These are phyloP conservation scores for Teunomyces pallodes DNA, from an alignment of 805 yeast genomes.

Conservation along the genomic window DNA sequence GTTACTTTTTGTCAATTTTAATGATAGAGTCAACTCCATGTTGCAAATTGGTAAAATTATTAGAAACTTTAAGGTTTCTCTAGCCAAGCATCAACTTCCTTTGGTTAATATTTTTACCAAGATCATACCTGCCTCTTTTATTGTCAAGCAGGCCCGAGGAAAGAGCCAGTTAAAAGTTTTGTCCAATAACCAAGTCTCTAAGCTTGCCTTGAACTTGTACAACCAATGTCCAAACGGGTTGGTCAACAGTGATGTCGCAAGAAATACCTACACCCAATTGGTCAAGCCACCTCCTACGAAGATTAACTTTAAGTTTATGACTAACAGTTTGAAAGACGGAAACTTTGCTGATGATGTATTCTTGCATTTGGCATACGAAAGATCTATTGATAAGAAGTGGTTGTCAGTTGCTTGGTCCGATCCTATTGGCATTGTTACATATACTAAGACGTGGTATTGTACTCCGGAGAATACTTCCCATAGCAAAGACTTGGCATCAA, in stretches of 20 bases:
- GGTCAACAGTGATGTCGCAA: slow-evolving; percentile 11
- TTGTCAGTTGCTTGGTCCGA: slow-evolving; percentile 87
- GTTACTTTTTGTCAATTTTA: slow-evolving; percentile 48
- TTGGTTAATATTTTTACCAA: slow-evolving; percentile 38
- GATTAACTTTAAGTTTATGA: slow-evolving; percentile 35
- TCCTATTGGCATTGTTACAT: slow-evolving; percentile 65
- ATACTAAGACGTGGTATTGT: slow-evolving; percentile 64
- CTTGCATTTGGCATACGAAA: slow-evolving; percentile 80
- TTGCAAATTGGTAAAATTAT: slow-evolving; percentile 47
- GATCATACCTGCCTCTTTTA: slow-evolving; percentile 28
- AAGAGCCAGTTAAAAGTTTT: slow-evolving; percentile 21
- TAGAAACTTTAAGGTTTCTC: slow-evolving; percentile 41
- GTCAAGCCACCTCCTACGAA: slow-evolving; percentile 37
- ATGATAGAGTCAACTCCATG: slow-evolving; percentile 41
- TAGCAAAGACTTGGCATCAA: slow-evolving; percentile 33
- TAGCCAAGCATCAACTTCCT: slow-evolving; percentile 39
- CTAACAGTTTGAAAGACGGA: slow-evolving; percentile 17
- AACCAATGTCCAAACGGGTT: slow-evolving; percentile 48
- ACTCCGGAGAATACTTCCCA: slow-evolving; percentile 16
- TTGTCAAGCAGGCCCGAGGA: slow-evolving; percentile 19
- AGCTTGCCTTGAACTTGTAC: slow-evolving; percentile 53
- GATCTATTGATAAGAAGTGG: slow-evolving; percentile 82
- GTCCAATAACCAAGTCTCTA: slow-evolving; percentile 37
- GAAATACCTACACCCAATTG: slow-evolving; percentile 27
- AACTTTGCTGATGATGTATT: slow-evolving; percentile 62